These are phyloP conservation scores for Leptomonas pyrrhocoris DNA, from an alignment of 208 protist species.

Conservation along the genomic window DNA sequence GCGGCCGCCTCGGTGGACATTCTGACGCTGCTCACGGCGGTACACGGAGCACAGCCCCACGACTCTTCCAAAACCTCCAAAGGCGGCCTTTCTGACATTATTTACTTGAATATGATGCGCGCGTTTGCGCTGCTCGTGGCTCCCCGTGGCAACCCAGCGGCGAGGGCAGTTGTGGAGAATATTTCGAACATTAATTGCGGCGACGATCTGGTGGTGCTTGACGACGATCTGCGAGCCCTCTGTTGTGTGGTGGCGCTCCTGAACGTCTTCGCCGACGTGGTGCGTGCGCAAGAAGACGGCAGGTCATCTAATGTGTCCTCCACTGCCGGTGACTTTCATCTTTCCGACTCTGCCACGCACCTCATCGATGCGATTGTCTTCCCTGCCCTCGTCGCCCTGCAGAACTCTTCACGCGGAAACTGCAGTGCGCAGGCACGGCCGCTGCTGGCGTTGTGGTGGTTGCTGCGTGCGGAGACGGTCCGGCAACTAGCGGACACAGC, in stretches of 20 bases:
- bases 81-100: neutral
- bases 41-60: neutral
- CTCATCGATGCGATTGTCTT: conserved; percentile 25
- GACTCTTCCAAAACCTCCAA: neutral
- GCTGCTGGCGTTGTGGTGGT: conserved; percentile 50
- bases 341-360: conserved; percentile 9
- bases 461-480: conserved; percentile 51
- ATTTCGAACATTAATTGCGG: neutral
- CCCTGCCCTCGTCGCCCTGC: conserved; percentile 20
- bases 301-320: neutral
- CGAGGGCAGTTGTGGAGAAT: neutral
- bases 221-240: conserved; percentile 26
- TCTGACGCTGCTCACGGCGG: neutral
- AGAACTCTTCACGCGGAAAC: conserved; percentile 45
- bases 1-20: neutral
- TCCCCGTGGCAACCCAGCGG: neutral
- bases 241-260: conserved; percentile 28
- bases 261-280: conserved; percentile 41
- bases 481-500: conserved; percentile 11
- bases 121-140: neutral
- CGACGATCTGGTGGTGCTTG: conserved; percentile 9
- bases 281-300: conserved; percentile 34
- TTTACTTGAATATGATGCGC: neutral
- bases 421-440: conserved; percentile 46
- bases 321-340: neutral